These are phyloP conservation scores for Miscanthus sacchariflorus DNA, from an alignment of 202 grass and related monocot species.

Conservation along the genomic window DNA sequence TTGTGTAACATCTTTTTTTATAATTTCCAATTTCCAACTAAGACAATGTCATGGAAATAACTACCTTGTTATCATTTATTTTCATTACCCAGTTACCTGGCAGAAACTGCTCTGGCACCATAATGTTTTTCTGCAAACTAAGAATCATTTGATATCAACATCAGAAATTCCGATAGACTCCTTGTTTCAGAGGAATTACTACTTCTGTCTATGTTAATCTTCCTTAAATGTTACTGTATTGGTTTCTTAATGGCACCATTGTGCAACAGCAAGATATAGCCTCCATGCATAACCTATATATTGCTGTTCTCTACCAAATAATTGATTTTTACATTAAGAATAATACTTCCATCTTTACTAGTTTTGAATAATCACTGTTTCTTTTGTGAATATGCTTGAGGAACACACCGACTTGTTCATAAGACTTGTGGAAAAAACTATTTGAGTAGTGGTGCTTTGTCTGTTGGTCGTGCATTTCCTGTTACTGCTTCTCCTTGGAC, in stretches of 20 bases:
- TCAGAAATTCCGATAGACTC: neutral
- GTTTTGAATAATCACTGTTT: conserved; percentile 11
- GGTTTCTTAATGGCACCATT: conserved; percentile 7
- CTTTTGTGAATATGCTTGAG: conserved; percentile 31
- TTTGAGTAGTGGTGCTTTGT: conserved; percentile 16
- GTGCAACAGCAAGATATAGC: neutral
- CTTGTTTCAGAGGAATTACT: conserved; percentile 2
- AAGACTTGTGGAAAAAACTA: neutral
- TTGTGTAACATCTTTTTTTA: neutral
- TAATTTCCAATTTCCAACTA: conserved; percentile 31
- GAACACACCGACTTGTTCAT: neutral
- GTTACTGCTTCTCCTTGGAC: conserved; percentile 27
- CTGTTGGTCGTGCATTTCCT: conserved; percentile 20
- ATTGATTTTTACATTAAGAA: neutral
- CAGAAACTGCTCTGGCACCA: conserved; percentile 18
- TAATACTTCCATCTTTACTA: neutral
- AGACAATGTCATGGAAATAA: neutral
- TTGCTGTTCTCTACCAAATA: conserved; percentile 2
- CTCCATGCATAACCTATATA: conserved; percentile 3
- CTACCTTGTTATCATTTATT: conserved; percentile 17
- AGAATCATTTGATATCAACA: conserved; percentile 10
- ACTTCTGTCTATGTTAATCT: neutral
- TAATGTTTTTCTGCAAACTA: conserved; percentile 4
- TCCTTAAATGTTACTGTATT: neutral
- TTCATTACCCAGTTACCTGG: conserved; percentile 29